phyloP scores from a whole-genome alignment of 2,329 filamentous ascomycete species.

The Keithomyces neogunnii region DNA sequence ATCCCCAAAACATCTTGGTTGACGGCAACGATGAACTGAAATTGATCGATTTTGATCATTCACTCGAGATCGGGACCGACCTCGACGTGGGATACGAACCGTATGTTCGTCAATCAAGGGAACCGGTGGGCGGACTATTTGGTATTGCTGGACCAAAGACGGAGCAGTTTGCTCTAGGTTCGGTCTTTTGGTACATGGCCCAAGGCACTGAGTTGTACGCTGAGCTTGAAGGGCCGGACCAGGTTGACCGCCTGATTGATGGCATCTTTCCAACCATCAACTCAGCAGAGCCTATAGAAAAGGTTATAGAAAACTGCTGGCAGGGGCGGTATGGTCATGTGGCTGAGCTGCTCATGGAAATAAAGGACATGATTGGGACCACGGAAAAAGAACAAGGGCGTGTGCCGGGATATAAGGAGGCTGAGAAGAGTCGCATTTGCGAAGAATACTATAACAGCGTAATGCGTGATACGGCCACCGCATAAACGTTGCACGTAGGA shows the following conservation, averaged over 20 bases:
- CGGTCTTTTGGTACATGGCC: slow-evolving; percentile 13
- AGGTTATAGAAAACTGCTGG: slow-evolving; percentile 12
- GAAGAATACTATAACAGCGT: background rate
- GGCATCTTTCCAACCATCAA: slow-evolving; percentile 7
- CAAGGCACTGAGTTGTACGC: slow-evolving; percentile 11
- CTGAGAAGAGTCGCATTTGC: background rate
- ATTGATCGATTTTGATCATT: slow-evolving; percentile 14
- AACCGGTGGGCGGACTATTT: slow-evolving; percentile 3
- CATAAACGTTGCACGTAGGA: too few species aligned
- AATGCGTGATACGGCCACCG: too few species aligned
- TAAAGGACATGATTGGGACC: slow-evolving; percentile 2
- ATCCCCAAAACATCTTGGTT: slow-evolving; percentile 13
- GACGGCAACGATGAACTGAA: slow-evolving; percentile 10
- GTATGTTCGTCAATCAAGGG: slow-evolving; percentile 11
- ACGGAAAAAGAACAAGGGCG: background rate
- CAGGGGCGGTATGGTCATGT: slow-evolving; percentile 2
- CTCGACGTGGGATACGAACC: slow-evolving; percentile 13
- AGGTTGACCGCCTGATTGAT: slow-evolving; percentile 9
- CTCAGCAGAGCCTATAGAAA: slow-evolving; percentile 8
- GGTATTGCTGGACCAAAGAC: slow-evolving; percentile 9
- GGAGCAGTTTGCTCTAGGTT: slow-evolving; percentile 13
- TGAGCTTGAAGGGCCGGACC: slow-evolving; percentile 8
- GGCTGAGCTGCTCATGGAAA: slow-evolving; percentile 11
- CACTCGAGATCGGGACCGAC: slow-evolving; percentile 1
- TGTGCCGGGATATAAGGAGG: too few species aligned